Evolutionary conservation across 352 stramenopile species (phyloP), one percentile per base, ranked within the genome.

Genomic region (Phytophthora ramorum): DNA sequence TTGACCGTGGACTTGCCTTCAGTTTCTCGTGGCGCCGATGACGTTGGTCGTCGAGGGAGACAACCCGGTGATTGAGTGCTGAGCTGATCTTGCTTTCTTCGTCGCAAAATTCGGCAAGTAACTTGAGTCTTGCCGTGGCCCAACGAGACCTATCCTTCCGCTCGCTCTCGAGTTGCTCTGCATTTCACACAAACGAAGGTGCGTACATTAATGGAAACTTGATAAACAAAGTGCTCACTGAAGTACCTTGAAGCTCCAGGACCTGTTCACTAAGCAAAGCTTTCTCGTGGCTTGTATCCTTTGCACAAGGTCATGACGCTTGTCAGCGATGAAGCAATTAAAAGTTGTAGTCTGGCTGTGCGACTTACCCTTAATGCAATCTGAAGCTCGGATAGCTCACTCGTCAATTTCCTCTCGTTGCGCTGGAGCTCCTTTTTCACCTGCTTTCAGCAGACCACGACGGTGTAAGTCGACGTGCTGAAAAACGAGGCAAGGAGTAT

Each of bases 101-200:
- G 51, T 93, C 85, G 28, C 85, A 93, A 56, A 93, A 93, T 60
- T 92, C 82, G 13, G 83, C 83, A 7, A 93, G 70, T 38, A 93
- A 65, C 63, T 91, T 87, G 9, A 93, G 70, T 16, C 85, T 71
- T 30, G 81, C 76, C 16, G 79, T 86, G 5, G 85, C 85, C 83
- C 85, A 93, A 9, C 75, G 72, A 44, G 81, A 87, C 19, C 85
- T 74, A 30, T 93, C 85, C 56, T 73, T 78, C 13, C 83, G 74
- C 43, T 93, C 85, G 0, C 58, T 74, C 43, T 89, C 79, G 9
- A 93, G 58, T 79, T 87, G 80, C n/a, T 86, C 83, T 93, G 47
- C 26, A 35, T 52, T 22, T 22, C 19, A 37, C 28, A 58, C 34
- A 48, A 37, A 37, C 32, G 32, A 60, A 49, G 17, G 7, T 17